Base-by-base conservation (phyloP, 345 rosid genomes). In the Lagerstroemia speciosa region DNA sequence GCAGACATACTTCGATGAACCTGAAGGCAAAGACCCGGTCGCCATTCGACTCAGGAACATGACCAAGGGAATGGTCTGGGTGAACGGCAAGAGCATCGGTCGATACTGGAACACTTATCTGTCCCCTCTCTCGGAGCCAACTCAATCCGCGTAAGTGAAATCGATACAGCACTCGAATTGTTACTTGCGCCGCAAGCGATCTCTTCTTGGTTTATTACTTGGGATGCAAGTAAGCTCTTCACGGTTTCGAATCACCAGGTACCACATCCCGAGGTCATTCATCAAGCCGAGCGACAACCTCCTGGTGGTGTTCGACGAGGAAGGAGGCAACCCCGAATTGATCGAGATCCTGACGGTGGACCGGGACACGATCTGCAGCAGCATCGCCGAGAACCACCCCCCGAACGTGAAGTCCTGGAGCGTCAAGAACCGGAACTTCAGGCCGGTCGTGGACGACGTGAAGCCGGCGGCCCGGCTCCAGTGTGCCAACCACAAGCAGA, bases 31-130 rank as follows among this genome's bases (percentile, higher is more conserved):
- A 33, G 70, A 72, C 30, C 89, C 98, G 1, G 80, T 90, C 2
- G 87, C 80, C 0, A 72, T 93, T 20, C 72, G 79, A 6, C 83
- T 89, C 87, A 60, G 43, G 0, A 84, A 84, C 12, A 87, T 93
- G 97, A 80, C 81, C 17, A 91, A 93, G 76, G 96, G 98, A 8
- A 76, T 89, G 88, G 75, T 88, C 58, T 93, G 96, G 96, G 75
- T 93, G 63, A 93, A 93, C 31, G 96, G 98, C n/a, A 72, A 77
- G 66, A 84, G 83, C 73, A 87, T 93, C 6, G 97, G 98, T 60
- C 84, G 97, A 10, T 84, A 87, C 74, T 93, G 98, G 98, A 71
- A 78, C 77, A 82, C 89, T 29, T 91, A 71, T 78, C 65, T 87
- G 34, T 86, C 95, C 67, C 91, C 98, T 33, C 84, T 87, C 45